These are phyloP conservation scores for Aethionema arabicum DNA, from an alignment of 345 rosid genomes.

Conservation along the genomic window DNA sequence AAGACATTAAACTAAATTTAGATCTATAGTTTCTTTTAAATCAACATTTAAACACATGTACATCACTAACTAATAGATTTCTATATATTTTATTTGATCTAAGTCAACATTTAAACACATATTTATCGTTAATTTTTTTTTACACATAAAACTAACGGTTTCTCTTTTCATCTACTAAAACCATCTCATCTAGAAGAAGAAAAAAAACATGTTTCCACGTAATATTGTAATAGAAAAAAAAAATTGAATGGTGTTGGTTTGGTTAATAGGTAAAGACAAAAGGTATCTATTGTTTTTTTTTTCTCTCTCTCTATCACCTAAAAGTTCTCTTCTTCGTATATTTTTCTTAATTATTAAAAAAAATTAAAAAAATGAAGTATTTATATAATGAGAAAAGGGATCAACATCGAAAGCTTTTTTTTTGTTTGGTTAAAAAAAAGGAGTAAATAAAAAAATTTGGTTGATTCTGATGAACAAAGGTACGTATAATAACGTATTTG, in stretches of 20 bases:
- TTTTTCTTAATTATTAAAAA: constrained; percentile 6
- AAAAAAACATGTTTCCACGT: too few species aligned
- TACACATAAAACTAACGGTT: too few species aligned
- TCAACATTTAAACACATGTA: too few species aligned
- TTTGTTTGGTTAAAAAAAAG: constrained; percentile 17
- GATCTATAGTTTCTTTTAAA: too few species aligned
- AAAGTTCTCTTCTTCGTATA: constrained; percentile 35
- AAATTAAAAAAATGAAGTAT: constrained; percentile 10
- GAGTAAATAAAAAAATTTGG: neutral
- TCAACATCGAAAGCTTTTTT: constrained; percentile 38
- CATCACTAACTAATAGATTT: too few species aligned
- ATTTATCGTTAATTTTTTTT: too few species aligned
- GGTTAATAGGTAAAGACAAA: constrained; percentile 33
- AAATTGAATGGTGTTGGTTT: constrained; percentile 31
- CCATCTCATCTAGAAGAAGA: too few species aligned
- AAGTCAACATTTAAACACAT: too few species aligned
- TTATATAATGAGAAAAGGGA: constrained; percentile 26
- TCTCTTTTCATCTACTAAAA: too few species aligned
- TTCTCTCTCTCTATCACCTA: constrained; percentile 31
- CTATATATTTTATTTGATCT: too few species aligned
- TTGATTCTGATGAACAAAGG: constrained; percentile 34
- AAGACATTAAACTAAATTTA: too few species aligned
- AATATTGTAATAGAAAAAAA: constrained; percentile 3
- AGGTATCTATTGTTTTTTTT: constrained; percentile 31
- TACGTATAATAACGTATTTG: constrained; percentile 28